Evolutionary conservation across 108 stramenopile species (phyloP).

Genomic region (Aurantiochytrium sp.): DNA sequence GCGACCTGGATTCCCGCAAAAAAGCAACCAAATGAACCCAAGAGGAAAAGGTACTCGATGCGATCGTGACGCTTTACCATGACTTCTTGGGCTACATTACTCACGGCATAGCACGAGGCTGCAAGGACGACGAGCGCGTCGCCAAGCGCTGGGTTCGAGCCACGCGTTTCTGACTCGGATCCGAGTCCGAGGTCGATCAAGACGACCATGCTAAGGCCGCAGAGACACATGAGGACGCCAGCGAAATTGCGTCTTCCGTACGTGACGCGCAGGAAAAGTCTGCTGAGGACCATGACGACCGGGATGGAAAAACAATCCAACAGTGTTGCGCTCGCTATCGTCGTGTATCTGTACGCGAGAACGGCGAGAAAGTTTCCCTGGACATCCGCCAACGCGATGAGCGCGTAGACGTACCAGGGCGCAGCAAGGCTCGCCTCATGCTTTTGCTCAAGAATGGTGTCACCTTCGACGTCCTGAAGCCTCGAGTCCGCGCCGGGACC

Average conservation of each 20-base stretch:
- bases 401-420: constrained; percentile 46
- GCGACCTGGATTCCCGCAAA: constrained; percentile 59
- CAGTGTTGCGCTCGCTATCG: constrained; percentile 76
- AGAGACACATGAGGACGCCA: constrained; percentile 69
- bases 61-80: constrained; percentile 41
- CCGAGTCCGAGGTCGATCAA: constrained; percentile 51
- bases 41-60: constrained; percentile 68
- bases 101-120: constrained; percentile 72
- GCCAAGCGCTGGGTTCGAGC: constrained; percentile 39
- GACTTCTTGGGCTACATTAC: constrained; percentile 70
- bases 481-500: not conserved
- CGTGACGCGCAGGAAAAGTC: constrained; percentile 54
- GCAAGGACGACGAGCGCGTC: constrained; percentile 75
- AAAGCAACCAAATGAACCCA: constrained; percentile 70
- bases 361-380: constrained; percentile 80
- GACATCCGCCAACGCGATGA: constrained; percentile 73
- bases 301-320: constrained; percentile 88
- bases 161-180: not conserved
- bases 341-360: constrained; percentile 79
- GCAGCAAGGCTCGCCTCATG: not conserved
- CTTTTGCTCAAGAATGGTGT: not conserved
- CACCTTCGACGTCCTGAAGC: not conserved
- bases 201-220: constrained; percentile 68
- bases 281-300: constrained; percentile 74
- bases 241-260: constrained; percentile 62